Evolutionary conservation across 2,329 filamentous ascomycete species (phyloP), one percentile per base, ranked within the genome.

Genomic region (Pestalotiopsis sp.): DNA sequence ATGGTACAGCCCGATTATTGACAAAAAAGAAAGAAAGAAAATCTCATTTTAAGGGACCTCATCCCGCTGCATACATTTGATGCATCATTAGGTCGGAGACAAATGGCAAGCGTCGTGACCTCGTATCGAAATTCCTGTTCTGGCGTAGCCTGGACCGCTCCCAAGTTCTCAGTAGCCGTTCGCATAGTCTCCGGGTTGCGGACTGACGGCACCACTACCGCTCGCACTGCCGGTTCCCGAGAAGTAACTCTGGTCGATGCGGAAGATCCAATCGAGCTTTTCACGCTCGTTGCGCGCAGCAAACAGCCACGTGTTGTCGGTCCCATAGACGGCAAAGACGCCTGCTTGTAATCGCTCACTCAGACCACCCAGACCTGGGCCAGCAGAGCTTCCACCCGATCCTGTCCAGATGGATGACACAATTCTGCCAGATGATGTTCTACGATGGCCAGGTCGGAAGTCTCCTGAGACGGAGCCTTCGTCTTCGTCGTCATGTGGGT

Each of bases 201-300:
- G 82, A 68, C 81, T 84, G 39, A 77, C 80, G 23, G 79, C 76
- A 17, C 79, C 79, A 70, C 81, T 84, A 57, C 76, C 77, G 56
- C 74, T 79, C 57, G 72, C 74, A 70, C 84, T 86, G 58, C 82
- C 82, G 67, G 80, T 83, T 12, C 80, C 83, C 45, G 85, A 83
- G 74, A 87, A 80, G 73, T 87, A 89, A 65, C 91, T 93, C 84
- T 97, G 92, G 80, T 99, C 96, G 74, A 99, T 94, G 76, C 92
- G 92, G 80, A 97, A 88, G 74, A 99, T 97, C 96, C 96, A 99
- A 79, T 98, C 96, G 74, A 95, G 91, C 85, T 98, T 97, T 80
- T 98, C 95, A 63, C 91, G 88, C 82, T 98, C 95, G 75, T 90
- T 95, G 69, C 94, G 87, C 27, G 94, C 93, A 14, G 94, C 93